These are phyloP conservation scores for Diophrys sp. DNA, from an alignment of 73 alveolate genomes.

Conservation along the genomic window DNA sequence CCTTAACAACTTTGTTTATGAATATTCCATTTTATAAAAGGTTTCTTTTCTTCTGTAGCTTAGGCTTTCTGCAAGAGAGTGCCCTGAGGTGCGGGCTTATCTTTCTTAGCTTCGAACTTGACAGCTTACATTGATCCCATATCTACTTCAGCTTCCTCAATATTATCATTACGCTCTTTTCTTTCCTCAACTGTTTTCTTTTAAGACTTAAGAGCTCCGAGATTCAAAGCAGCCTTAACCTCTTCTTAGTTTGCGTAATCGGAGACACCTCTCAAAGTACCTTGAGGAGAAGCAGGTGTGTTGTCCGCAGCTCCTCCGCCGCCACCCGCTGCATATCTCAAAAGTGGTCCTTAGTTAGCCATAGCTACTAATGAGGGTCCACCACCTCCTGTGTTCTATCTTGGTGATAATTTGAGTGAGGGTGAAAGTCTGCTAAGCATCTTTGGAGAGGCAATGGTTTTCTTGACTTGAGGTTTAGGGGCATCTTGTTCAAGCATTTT, in stretches of 20 bases:
- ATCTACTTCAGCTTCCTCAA: background rate
- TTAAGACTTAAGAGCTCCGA: slow-evolving; percentile 7
- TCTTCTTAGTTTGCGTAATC: background rate
- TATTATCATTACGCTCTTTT: slow-evolving; percentile 24
- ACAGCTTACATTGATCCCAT: slow-evolving; percentile 13
- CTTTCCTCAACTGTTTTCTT: slow-evolving; percentile 13
- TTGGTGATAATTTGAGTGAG: background rate
- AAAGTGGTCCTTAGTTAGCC: background rate
- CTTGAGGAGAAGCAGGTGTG: slow-evolving; percentile 6
- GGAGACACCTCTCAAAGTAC: no score
- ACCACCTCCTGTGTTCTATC: background rate
- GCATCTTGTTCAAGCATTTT: slow-evolving; percentile 33
- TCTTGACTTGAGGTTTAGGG: slow-evolving; percentile 14
- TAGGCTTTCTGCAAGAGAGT: slow-evolving; percentile 36
- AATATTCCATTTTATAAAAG: background rate
- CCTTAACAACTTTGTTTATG: no score
- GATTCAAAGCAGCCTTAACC: slow-evolving; percentile 1
- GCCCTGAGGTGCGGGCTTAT: slow-evolving; percentile 23
- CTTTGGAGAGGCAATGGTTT: slow-evolving; percentile 44
- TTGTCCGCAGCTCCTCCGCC: background rate
- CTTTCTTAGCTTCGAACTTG: slow-evolving; percentile 7
- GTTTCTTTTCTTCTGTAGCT: no score
- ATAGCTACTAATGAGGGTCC: no score
- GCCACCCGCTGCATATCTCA: slow-evolving; percentile 4
- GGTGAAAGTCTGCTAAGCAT: slow-evolving; percentile 49